phyloP scores from a whole-genome alignment of 2,329 filamentous ascomycete species.

The Chaetomiaceae sp. region DNA sequence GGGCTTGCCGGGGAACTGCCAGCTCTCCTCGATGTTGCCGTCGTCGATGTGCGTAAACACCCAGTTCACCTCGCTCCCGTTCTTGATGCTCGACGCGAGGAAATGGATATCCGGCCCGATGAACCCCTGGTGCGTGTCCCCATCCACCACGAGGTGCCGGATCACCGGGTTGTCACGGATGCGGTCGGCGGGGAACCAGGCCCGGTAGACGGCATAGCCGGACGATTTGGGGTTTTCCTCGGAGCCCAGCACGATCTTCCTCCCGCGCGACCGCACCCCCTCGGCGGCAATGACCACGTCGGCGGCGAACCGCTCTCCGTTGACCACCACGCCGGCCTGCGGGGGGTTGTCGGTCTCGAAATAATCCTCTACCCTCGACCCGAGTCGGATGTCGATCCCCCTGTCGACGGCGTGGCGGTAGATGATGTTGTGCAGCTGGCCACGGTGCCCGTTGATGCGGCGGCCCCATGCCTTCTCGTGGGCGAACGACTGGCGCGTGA shows the following conservation, averaged over 20 bases:
- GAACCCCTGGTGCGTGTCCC: slow-evolving; percentile 49
- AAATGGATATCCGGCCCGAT: slow-evolving; percentile 49
- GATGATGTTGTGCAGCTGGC: slow-evolving; percentile 48
- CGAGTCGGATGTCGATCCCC: slow-evolving; percentile 45
- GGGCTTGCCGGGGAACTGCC: slow-evolving; percentile 40
- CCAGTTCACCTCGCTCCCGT: slow-evolving; percentile 49
- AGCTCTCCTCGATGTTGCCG: slow-evolving; percentile 43
- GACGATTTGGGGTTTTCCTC: slow-evolving; percentile 39
- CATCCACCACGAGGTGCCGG: slow-evolving; percentile 41
- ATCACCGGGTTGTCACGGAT: slow-evolving; percentile 42
- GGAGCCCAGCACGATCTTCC: slow-evolving; percentile 42
- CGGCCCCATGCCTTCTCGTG: slow-evolving; percentile 36
- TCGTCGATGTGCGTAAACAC: slow-evolving; percentile 46
- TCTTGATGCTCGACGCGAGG: slow-evolving; percentile 48
- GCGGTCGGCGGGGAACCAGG: slow-evolving; percentile 41
- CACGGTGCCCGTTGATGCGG: slow-evolving; percentile 51
- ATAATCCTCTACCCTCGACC: slow-evolving; percentile 42
- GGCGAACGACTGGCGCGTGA: slow-evolving; percentile 40
- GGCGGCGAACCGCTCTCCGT: slow-evolving; percentile 35
- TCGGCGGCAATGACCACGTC: slow-evolving; percentile 44
- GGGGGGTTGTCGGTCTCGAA: slow-evolving; percentile 37
- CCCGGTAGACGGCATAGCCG: slow-evolving; percentile 42
- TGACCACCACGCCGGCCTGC: slow-evolving; percentile 40
- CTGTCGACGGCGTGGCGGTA: slow-evolving; percentile 46
- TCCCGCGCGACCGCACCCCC: slow-evolving; percentile 42